Evolutionary conservation across 805 yeast species (phyloP).

Genomic region (Cyberlindnera xishuangbannaensis): DNA sequence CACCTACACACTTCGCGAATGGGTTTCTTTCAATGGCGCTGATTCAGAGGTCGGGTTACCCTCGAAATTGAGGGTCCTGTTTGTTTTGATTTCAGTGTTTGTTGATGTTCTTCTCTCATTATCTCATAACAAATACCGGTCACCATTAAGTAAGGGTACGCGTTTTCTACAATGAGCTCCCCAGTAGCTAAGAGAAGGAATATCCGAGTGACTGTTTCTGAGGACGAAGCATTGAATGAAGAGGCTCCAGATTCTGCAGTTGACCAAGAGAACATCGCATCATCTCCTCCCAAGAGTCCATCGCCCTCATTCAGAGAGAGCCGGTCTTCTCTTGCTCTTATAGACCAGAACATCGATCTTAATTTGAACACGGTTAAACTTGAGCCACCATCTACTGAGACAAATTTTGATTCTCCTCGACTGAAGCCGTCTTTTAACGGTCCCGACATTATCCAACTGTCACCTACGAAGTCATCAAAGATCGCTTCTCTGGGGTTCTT

Average conservation of each 20-base stretch:
- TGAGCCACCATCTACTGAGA: conserved; percentile 17
- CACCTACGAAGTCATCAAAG: conserved; percentile 33
- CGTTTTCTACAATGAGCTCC: conserved; percentile 18
- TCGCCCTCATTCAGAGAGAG: conserved; percentile 21
- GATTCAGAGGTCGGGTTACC: neutral
- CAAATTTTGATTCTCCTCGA: conserved; percentile 27
- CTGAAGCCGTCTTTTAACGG: conserved; percentile 31
- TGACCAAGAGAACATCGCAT: conserved; percentile 23
- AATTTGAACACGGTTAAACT: conserved; percentile 12
- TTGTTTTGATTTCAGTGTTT: conserved; percentile 18
- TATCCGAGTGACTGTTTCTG: conserved; percentile 10
- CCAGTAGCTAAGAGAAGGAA: conserved; percentile 24
- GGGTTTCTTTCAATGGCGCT: too few species aligned
- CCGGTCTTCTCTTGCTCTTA: conserved; percentile 19
- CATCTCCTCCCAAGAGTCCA: conserved; percentile 22
- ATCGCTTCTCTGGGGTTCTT: conserved; percentile 25
- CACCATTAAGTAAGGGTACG: too few species aligned
- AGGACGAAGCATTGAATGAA: conserved; percentile 9
- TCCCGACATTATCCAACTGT: conserved; percentile 33
- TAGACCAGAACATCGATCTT: conserved; percentile 17
- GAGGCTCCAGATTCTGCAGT: too few species aligned
- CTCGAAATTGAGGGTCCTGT: neutral
- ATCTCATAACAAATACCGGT: too few species aligned
- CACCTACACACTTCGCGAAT: neutral
- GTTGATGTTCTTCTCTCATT: too few species aligned